Evolutionary conservation across 148 eudicot species (phyloP).

Genomic region (Heliamphora exappendiculata): DNA sequence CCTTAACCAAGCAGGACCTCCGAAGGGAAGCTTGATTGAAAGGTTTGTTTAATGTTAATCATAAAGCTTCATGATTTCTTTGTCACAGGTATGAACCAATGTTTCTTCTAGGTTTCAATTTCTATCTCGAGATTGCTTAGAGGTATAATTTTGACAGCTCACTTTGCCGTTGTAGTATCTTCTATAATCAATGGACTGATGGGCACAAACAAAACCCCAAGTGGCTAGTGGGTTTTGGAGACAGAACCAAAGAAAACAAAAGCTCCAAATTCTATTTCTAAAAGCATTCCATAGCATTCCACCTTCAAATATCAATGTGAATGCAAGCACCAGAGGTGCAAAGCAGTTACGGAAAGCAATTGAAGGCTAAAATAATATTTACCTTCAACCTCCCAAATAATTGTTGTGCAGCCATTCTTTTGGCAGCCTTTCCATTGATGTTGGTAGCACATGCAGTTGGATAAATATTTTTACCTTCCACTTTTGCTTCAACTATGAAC

Average conservation of each 20-base stretch:
- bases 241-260: not conserved
- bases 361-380: not conserved
- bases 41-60: not conserved
- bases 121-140: not conserved
- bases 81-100: not conserved
- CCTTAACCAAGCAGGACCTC: not conserved
- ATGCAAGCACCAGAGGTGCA: not conserved
- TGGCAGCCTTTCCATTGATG: conserved; percentile 50
- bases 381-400: conserved; percentile 53
- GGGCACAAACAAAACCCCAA: not conserved
- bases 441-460: conserved; percentile 39
- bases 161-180: not conserved
- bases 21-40: not conserved
- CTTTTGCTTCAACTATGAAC: conserved; percentile 43
- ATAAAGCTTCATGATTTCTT: not conserved
- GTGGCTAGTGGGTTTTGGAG: not conserved
- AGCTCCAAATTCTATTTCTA: not conserved
- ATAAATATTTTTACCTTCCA: conserved; percentile 26
- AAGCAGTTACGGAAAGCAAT: not conserved
- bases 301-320: not conserved
- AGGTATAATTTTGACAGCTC: not conserved
- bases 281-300: not conserved
- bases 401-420: conserved; percentile 48
- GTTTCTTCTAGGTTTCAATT: not conserved
- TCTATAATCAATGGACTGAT: not conserved